Conservation (phyloP, 495 filamentous ascomycete genomes). For the Aspergillus hancockii region DNA sequence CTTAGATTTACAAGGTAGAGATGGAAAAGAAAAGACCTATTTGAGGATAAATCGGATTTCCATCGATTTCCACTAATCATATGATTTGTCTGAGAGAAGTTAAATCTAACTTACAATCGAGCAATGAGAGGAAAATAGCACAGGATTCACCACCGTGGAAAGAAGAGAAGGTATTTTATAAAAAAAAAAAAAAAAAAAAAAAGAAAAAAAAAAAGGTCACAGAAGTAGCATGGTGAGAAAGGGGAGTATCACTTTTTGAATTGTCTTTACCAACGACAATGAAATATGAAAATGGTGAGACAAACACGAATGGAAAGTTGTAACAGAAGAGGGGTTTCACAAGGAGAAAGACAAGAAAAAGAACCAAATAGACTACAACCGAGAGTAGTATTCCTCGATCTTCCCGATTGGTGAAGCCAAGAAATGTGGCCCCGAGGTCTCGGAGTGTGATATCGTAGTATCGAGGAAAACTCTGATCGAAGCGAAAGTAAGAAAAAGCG, state of each 20-base stretch:
- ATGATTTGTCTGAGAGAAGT: conserved; percentile 16
- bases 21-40: conserved; percentile 5
- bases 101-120: conserved; percentile 29
- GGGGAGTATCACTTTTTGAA: conserved; percentile 27
- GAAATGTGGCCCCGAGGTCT: conserved; percentile 20
- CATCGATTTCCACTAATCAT: conserved; percentile 12
- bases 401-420: background rate
- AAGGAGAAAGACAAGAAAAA: conserved; percentile 22
- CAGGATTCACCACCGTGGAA: conserved; percentile 24
- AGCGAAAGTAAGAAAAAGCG: conserved; percentile 22
- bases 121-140: conserved; percentile 19
- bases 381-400: conserved; percentile 12
- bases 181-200: conserved; percentile 12
- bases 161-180: too few species aligned
- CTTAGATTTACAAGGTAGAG: background rate
- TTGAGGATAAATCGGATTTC: background rate
- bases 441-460: background rate
- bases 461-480: conserved; percentile 12
- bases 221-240: conserved; percentile 9
- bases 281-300: conserved; percentile 28
- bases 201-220: background rate
- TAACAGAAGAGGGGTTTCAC: conserved; percentile 20
- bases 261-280: conserved; percentile 33
- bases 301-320: conserved; percentile 32
- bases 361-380: conserved; percentile 19